Conservation (phyloP, 2,329 filamentous ascomycete genomes). For the Berkeleyomyces basicola region DNA sequence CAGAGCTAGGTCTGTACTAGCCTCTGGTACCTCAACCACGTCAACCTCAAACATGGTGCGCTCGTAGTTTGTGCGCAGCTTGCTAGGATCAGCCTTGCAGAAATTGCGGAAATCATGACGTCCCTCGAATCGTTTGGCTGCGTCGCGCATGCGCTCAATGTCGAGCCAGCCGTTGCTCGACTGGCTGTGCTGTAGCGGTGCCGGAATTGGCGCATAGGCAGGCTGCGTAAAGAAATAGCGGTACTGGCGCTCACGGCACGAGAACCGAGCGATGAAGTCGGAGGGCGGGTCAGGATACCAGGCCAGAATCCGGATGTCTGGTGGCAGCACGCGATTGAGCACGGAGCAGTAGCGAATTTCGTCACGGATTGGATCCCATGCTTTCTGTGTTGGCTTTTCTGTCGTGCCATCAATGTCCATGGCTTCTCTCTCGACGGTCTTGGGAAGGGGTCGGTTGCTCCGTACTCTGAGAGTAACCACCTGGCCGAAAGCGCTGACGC, state of each 20-base stretch:
- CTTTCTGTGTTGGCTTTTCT: conserved; percentile 17
- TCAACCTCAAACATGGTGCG: conserved; percentile 65
- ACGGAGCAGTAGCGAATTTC: conserved; percentile 73
- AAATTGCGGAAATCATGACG: conserved; percentile 92
- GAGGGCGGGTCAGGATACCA: conserved; percentile 76
- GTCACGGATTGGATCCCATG: conserved; percentile 54
- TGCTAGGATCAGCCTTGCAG: conserved; percentile 80
- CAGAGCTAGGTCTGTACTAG: conserved; percentile 33
- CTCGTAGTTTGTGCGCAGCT: conserved; percentile 74
- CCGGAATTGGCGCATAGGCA: conserved; percentile 47
- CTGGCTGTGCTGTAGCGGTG: conserved; percentile 18
- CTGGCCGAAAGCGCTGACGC: conserved; percentile 93
- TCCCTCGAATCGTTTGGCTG: conserved; percentile 65
- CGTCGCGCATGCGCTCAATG: conserved; percentile 69
- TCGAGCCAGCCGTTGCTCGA: conserved; percentile 54
- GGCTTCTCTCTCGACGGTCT: not conserved
- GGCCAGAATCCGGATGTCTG: conserved; percentile 77
- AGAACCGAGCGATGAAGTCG: conserved; percentile 80
- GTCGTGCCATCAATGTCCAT: conserved; percentile 6
- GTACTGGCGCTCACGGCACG: conserved; percentile 79
- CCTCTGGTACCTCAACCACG: conserved; percentile 51
- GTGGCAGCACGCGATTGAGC: conserved; percentile 73
- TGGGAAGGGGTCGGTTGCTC: conserved; percentile 50
- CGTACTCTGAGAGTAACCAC: conserved; percentile 72
- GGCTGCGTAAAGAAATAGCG: conserved; percentile 97